Percentiles rank a stretch among this genome's conserved stretches.
These are phyloP conservation scores for Puccinia triticina DNA, from an alignment of 1,284 basidiomycete genomes.

Conservation along the genomic window DNA sequence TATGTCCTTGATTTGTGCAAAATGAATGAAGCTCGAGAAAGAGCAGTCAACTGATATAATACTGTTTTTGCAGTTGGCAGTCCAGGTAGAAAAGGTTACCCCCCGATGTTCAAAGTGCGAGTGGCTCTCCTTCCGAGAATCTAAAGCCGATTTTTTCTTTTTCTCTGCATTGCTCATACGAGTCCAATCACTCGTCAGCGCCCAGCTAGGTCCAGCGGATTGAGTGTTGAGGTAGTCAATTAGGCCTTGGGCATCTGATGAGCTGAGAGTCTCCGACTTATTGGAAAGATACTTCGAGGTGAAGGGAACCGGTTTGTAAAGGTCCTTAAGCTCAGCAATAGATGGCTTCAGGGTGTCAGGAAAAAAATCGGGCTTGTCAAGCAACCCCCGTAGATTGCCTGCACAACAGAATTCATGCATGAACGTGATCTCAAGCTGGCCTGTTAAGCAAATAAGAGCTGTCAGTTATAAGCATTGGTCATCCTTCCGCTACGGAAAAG, in stretches of 20 bases:
- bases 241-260: neutral
- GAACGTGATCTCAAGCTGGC: slow-evolving; percentile 9
- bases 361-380: too few relatives aligned
- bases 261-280: neutral
- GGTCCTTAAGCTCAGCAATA: neutral
- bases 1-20: neutral
- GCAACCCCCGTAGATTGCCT: neutral
- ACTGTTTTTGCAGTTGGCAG: neutral
- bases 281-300: neutral
- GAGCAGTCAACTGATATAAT: neutral
- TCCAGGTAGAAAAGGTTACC: slow-evolving; percentile 16
- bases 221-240: neutral
- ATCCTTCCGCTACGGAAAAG: too few relatives aligned
- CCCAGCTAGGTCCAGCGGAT: neutral
- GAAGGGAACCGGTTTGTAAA: neutral
- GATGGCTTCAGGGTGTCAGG: too few relatives aligned
- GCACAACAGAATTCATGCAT: neutral
- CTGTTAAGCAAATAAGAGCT: neutral
- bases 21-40: neutral
- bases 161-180: neutral
- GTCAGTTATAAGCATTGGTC: too few relatives aligned
- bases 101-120: neutral
- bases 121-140: neutral
- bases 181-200: neutral
- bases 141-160: neutral